Conservation (phyloP, 768 basidiomycete species). For the Lentinula detonsa region DNA sequence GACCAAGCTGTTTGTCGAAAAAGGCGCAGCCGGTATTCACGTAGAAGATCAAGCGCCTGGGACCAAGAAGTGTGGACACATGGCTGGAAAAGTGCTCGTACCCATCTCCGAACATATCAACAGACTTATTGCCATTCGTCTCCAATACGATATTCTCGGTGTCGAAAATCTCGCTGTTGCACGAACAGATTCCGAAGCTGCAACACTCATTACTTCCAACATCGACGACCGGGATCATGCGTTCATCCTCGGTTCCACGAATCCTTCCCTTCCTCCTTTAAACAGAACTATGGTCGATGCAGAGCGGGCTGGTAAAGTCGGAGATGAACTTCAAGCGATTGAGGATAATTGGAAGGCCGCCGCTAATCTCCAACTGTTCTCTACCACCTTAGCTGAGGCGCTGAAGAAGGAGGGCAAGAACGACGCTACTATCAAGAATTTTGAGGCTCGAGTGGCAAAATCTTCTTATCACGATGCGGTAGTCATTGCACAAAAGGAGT, state of each 20-base stretch:
- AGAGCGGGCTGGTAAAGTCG: conserved; percentile 73
- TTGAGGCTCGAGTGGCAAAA: conserved; percentile 56
- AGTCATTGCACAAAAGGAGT: conserved; percentile 72
- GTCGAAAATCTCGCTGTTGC: conserved; percentile 92
- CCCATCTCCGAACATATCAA: conserved; percentile 98
- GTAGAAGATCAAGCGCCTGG: conserved; percentile 97
- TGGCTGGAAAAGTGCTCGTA: conserved; percentile 95
- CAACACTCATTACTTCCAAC: conserved; percentile 93
- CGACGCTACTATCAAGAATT: conserved; percentile 47
- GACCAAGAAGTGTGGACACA: conserved; percentile 94
- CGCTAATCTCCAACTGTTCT: conserved; percentile 81
- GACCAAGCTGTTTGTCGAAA: conserved; percentile 97
- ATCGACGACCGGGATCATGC: conserved; percentile 96
- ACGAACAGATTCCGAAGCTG: conserved; percentile 96
- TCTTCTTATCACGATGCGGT: conserved; percentile 67
- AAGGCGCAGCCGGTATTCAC: conserved; percentile 96
- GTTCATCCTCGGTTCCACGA: conserved; percentile 93
- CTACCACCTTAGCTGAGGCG: conserved; percentile 63
- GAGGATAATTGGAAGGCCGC: conserved; percentile 82
- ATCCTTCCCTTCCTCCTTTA: conserved; percentile 61
- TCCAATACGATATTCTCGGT: conserved; percentile 98
- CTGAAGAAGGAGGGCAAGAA: conserved; percentile 52
- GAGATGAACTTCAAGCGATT: conserved; percentile 74
- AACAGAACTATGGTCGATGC: conserved; percentile 81
- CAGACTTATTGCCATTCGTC: conserved; percentile 91